Evolutionary conservation across 352 stramenopile species (phyloP), one percentile per base, ranked within the genome.

Genomic region (Thraustochytrium striatum): DNA sequence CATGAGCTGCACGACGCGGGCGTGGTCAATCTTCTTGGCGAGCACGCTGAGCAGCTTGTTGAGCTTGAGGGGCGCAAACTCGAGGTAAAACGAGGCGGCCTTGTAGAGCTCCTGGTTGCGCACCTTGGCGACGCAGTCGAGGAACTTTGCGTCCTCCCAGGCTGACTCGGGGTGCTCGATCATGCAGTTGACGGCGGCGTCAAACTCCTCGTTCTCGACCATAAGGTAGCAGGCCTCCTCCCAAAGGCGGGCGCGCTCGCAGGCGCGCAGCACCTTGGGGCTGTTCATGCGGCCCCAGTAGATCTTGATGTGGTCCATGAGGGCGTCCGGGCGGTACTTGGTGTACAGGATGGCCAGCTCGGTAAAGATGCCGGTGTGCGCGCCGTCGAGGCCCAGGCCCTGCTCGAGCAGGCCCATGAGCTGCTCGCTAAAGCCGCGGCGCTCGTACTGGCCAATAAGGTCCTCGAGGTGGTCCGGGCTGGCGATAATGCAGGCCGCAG

Each of bases 241-340:
- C 93, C 93, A 99, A 82, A 99, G 90, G 38, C 98, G 88, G 41
- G 95, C 96, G 87, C 97, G 96, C 88, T 99, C 96, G 85, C 96
- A 99, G 5, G 96, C 95, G 83, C 94, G 91, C 69, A 97, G 82
- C 80, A 94, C 82, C 89, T 99, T 99, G 72, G 93, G 97, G 57
- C 98, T 91, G 87, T 99, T 99, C 88, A 99, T 97, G 78, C 97
- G 95, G 78, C 87, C 97, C 88, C 97, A 97, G 89, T 99, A 99
- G 61, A 99, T 97, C 88, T 99, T 99, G 87, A 98, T 93, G 87
- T 99, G 96, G 83, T 99, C 96, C 96, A 99, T 99, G 28, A 99
- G 88, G 89, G 99, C 99, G 28, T 96, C 91, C 33, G 96, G 95
- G 65, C 96, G 86, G 89, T 99, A 98, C 88, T 99, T 99, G 28